Evolutionary conservation across 768 basidiomycete species (phyloP).

Genomic region (Multifurca ochricompacta): DNA sequence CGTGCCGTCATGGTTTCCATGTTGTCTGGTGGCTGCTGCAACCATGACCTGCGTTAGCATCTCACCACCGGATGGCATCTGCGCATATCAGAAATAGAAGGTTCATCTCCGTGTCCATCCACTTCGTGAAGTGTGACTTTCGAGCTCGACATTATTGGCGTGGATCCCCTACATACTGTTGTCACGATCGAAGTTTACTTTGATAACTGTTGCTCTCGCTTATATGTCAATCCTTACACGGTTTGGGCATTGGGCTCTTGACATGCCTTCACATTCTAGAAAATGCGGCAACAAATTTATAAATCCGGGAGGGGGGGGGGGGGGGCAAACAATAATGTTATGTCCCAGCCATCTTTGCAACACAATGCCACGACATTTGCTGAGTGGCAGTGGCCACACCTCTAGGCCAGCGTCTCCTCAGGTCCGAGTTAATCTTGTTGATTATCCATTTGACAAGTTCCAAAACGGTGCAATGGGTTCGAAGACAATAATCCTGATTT

Average conservation of each 20-base stretch:
- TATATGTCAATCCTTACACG: slow-evolving; percentile 11
- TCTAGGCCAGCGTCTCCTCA: neutral
- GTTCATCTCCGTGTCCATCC: slow-evolving; percentile 3
- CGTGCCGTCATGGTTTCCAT: neutral
- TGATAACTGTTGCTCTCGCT: too few relatives aligned
- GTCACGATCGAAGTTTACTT: slow-evolving; percentile 7
- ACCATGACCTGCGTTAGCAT: slow-evolving; percentile 1
- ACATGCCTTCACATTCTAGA: neutral
- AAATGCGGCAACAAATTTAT: neutral
- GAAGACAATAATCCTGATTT: too few relatives aligned
- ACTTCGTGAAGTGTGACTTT: neutral
- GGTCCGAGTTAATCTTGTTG: neutral
- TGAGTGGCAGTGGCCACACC: neutral
- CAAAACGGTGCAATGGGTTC: neutral
- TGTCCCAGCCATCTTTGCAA: neutral
- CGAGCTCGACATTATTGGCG: neutral
- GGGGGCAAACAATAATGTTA: neutral
- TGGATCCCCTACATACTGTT: slow-evolving; percentile 1
- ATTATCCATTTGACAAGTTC: slow-evolving; percentile 9
- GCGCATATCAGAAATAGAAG: neutral
- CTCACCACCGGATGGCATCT: slow-evolving; percentile 1
- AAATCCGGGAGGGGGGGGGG: neutral
- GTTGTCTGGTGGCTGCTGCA: neutral
- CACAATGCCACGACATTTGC: slow-evolving; percentile 3
- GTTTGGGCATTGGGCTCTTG: too few relatives aligned